A percentile compares a stretch with the other conserved stretches of the same genome.
These are phyloP conservation scores for Peterozyma toletana DNA, from an alignment of 805 yeast species.

Conservation along the genomic window DNA sequence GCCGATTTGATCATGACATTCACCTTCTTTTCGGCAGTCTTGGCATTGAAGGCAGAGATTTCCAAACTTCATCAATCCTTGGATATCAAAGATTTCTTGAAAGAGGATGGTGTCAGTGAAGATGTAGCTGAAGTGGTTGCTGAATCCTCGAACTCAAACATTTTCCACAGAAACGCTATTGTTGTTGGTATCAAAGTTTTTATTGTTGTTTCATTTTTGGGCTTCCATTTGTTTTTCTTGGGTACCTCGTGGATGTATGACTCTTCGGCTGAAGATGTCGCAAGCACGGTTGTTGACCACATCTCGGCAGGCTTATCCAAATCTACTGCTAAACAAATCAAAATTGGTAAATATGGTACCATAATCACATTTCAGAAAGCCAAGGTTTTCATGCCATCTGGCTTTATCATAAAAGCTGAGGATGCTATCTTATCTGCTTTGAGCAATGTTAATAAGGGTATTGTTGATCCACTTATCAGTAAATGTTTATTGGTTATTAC, in stretches of 20 bases:
- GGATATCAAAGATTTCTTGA: slow-evolving; percentile 68
- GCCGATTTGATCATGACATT: slow-evolving; percentile 68
- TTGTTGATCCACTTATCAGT: slow-evolving; percentile 74
- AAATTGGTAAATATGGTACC: slow-evolving; percentile 33
- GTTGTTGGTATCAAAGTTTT: slow-evolving; percentile 54
- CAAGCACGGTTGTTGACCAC: slow-evolving; percentile 8
- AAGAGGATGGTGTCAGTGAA: slow-evolving; percentile 86
- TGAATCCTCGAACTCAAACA: slow-evolving; percentile 20
- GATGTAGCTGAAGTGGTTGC: slow-evolving; percentile 70
- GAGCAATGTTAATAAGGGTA: slow-evolving; percentile 54
- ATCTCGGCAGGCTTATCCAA: slow-evolving; percentile 27
- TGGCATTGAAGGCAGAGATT: slow-evolving; percentile 85
- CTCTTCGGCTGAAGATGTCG: slow-evolving; percentile 17
- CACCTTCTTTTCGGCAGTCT: slow-evolving; percentile 77
- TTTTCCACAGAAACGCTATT: slow-evolving; percentile 29
- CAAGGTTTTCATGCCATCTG: slow-evolving; percentile 51
- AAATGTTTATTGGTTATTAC: slow-evolving; percentile 69
- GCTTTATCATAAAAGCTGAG: slow-evolving; percentile 50
- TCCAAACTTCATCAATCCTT: slow-evolving; percentile 77
- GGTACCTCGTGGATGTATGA: slow-evolving; percentile 67
- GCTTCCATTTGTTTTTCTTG: slow-evolving; percentile 59
- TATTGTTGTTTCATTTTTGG: slow-evolving; percentile 50
- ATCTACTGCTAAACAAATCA: slow-evolving; percentile 33
- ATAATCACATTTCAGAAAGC: slow-evolving; percentile 53
- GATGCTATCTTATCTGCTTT: slow-evolving; percentile 46